Evolutionary conservation across 2,329 filamentous ascomycete species (phyloP).

Genomic region (Calonectria pseudoturangicola): DNA sequence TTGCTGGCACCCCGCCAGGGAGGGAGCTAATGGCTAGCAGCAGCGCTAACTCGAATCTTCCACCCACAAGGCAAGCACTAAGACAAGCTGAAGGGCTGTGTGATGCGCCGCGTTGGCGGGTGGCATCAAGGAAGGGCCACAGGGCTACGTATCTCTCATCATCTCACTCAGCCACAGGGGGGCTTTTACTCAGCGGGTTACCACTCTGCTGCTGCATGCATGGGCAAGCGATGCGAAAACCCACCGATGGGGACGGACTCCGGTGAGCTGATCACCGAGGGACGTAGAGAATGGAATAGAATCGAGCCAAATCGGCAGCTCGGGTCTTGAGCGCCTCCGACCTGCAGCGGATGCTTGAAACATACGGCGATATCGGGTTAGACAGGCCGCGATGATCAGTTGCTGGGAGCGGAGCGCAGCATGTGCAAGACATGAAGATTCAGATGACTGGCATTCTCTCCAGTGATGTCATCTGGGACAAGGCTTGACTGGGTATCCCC

Average conservation of each 20-base stretch:
- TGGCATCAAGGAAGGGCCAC: neutral
- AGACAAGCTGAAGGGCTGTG: slow-evolving; percentile 31
- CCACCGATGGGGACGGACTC: neutral
- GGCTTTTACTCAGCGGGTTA: slow-evolving; percentile 36
- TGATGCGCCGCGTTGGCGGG: neutral
- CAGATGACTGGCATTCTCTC: slow-evolving; percentile 6
- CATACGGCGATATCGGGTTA: slow-evolving; percentile 11
- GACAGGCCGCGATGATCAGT: neutral
- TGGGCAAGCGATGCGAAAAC: slow-evolving; percentile 20
- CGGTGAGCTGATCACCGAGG: slow-evolving; percentile 5
- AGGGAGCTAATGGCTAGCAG: slow-evolving; percentile 23
- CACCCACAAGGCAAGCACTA: slow-evolving; percentile 12
- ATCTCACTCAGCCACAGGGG: slow-evolving; percentile 38
- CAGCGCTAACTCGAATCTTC: slow-evolving; percentile 15
- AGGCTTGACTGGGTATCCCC: slow-evolving; percentile 14
- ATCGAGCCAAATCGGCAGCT: neutral
- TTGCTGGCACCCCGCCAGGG: slow-evolving; percentile 29
- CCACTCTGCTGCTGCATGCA: slow-evolving; percentile 24
- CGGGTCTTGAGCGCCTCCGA: neutral
- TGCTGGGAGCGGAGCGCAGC: neutral
- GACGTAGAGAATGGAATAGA: slow-evolving; percentile 7
- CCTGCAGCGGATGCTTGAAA: slow-evolving; percentile 10
- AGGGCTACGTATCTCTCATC: slow-evolving; percentile 23
- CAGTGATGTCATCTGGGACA: slow-evolving; percentile 20
- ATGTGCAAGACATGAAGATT: slow-evolving; percentile 26